Evolutionary conservation across 176 grass and related monocot genomes (phyloP).

Genomic region (Zizania latifolia): DNA sequence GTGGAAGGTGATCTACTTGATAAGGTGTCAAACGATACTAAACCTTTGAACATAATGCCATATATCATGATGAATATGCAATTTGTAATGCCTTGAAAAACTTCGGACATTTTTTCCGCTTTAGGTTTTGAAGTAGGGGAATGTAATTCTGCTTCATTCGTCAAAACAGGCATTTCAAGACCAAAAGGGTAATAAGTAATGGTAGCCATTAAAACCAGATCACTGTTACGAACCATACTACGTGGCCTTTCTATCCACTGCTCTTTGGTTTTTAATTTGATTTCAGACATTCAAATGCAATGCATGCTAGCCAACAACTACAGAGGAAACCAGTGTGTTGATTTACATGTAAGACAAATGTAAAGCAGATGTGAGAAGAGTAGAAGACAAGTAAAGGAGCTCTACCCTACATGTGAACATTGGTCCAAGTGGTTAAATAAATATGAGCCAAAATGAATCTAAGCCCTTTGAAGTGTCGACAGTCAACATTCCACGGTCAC

Average conservation of each 20-base stretch:
- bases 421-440: neutral
- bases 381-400: neutral
- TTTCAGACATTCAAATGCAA: neutral
- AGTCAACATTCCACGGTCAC: neutral
- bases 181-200: neutral
- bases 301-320: neutral
- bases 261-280: neutral
- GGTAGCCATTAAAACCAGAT: neutral
- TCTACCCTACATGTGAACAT: neutral
- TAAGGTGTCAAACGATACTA: neutral
- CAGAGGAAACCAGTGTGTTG: neutral
- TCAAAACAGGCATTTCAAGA: neutral
- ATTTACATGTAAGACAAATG: neutral
- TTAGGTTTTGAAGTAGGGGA: neutral
- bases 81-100: neutral
- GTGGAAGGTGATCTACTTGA: neutral
- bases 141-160: neutral
- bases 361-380: neutral
- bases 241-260: neutral
- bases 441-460: neutral
- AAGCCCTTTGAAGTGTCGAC: neutral
- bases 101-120: neutral
- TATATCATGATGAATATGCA: neutral
- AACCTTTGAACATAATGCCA: neutral
- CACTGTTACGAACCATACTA: neutral